A percentile compares a stretch with the other conserved stretches of the same genome.
phyloP scores from a whole-genome alignment of 2,329 filamentous ascomycete species.

The Davidsoniella australis region DNA sequence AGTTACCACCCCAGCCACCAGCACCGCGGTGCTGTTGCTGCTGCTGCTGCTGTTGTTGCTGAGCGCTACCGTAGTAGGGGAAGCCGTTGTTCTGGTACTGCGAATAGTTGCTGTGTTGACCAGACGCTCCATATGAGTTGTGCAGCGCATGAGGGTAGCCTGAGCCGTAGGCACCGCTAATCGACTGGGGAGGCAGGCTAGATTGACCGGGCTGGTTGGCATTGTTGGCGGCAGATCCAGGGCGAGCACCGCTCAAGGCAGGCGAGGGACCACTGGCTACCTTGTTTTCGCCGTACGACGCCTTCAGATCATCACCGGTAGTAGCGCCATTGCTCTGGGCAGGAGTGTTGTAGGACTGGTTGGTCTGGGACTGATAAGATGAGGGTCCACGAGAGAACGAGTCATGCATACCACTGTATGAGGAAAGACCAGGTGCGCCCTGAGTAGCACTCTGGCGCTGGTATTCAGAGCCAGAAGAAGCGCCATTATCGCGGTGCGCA shows the following conservation, averaged over 20 bases:
- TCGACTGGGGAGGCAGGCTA: constrained; percentile 39
- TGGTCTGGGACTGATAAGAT: constrained; percentile 36
- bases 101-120: constrained; percentile 36
- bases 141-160: constrained; percentile 36
- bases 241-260: constrained; percentile 36
- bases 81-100: constrained; percentile 32
- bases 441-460: constrained; percentile 34
- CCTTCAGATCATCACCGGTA: constrained; percentile 36
- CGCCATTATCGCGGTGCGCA: constrained; percentile 33
- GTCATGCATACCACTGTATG: constrained; percentile 28
- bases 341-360: constrained; percentile 35
- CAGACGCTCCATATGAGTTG: constrained; percentile 37
- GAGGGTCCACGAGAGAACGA: constrained; percentile 35
- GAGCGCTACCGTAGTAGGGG: constrained; percentile 27
- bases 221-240: constrained; percentile 38
- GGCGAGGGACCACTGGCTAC: constrained; percentile 34
- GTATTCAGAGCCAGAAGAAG: constrained; percentile 34
- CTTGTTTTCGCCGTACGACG: constrained; percentile 40
- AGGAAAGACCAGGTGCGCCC: constrained; percentile 32
- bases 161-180: constrained; percentile 29
- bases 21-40: constrained; percentile 8
- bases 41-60: constrained; percentile 20
- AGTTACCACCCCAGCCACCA: constrained; percentile 42
- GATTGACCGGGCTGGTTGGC: constrained; percentile 30
- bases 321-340: constrained; percentile 27